A percentile compares a stretch with the other conserved stretches of the same genome.
These are phyloP conservation scores for Stropharia rugosoannulata DNA, from an alignment of 768 basidiomycete genomes.

Conservation along the genomic window DNA sequence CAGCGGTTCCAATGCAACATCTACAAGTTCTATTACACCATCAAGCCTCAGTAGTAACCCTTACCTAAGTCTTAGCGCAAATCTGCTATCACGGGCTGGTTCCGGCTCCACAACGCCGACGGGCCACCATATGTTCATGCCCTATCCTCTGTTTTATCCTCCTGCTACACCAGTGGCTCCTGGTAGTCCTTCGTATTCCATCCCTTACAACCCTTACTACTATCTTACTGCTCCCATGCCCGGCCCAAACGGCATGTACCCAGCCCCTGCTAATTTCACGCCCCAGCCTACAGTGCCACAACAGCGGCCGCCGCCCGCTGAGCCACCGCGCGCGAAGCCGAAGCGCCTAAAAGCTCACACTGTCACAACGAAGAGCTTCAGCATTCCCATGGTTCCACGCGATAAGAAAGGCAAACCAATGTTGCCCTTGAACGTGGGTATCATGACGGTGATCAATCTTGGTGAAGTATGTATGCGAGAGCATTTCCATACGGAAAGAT, in stretches of 20 bases:
- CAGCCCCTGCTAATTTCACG: conserved; percentile 26
- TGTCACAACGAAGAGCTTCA: conserved; percentile 73
- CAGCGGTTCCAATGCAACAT: conserved; percentile 14
- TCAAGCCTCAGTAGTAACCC: conserved; percentile 31
- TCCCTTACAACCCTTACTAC: conserved; percentile 45
- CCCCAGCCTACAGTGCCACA: conserved; percentile 16
- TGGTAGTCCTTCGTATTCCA: conserved; percentile 28
- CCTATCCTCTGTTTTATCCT: conserved; percentile 43
- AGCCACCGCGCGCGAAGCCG: conserved; percentile 57
- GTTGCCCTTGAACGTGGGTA: conserved; percentile 80
- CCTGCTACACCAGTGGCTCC: conserved; percentile 39
- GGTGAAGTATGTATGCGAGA: conserved; percentile 81
- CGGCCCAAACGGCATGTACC: conserved; percentile 36
- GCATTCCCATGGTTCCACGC: conserved; percentile 77
- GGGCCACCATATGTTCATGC: conserved; percentile 35
- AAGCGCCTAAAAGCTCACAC: conserved; percentile 82
- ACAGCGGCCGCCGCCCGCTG: conserved; percentile 21
- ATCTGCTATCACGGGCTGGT: conserved; percentile 22
- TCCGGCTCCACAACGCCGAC: conserved; percentile 23
- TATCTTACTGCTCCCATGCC: conserved; percentile 38
- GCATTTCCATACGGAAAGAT: conserved; percentile 85
- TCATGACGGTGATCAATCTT: conserved; percentile 78
- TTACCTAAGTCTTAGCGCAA: conserved; percentile 31
- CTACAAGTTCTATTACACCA: conserved; percentile 23
- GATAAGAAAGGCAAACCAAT: conserved; percentile 70